phyloP scores from a whole-genome alignment of 306 rosid species.

The Cucurbita pepo region DNA sequence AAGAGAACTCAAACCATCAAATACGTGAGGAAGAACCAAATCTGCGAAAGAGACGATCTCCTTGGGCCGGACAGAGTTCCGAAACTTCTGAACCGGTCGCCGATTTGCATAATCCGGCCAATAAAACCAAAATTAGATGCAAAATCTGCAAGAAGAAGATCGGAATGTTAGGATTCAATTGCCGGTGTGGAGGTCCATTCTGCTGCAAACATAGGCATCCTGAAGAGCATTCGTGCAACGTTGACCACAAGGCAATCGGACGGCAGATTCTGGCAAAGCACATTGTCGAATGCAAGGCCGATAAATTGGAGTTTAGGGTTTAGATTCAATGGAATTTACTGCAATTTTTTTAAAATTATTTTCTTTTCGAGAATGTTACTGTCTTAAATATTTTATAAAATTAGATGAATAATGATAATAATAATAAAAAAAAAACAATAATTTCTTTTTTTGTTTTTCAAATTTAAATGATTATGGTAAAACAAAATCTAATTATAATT shows the following conservation, averaged over 20 bases:
- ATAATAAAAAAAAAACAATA: too few relatives aligned
- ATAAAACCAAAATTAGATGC: not conserved
- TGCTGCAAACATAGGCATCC: slow-evolving; percentile 4
- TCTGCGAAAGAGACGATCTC: too few relatives aligned
- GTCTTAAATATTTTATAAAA: too few relatives aligned
- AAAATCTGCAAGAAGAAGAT: slow-evolving; percentile 2
- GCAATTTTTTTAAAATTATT: not conserved
- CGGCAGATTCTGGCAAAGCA: not conserved
- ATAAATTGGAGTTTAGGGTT: not conserved
- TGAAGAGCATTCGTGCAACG: slow-evolving; percentile 4
- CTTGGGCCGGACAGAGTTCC: too few relatives aligned
- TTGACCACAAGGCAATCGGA: not conserved
- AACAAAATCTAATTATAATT: too few relatives aligned
- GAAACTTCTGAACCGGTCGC: too few relatives aligned
- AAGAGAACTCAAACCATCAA: not conserved
- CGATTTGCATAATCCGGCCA: not conserved
- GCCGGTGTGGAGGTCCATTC: slow-evolving; percentile 8
- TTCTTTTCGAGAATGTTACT: too few relatives aligned
- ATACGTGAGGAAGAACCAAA: too few relatives aligned
- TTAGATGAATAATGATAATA: too few relatives aligned
- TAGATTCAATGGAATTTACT: not conserved
- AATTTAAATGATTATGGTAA: too few relatives aligned
- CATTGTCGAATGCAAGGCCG: slow-evolving; percentile 1
- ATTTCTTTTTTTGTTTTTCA: too few relatives aligned
- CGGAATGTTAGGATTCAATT: not conserved